These are phyloP conservation scores for Lyophyllum decastes DNA, from an alignment of 768 basidiomycete species.

Conservation along the genomic window DNA sequence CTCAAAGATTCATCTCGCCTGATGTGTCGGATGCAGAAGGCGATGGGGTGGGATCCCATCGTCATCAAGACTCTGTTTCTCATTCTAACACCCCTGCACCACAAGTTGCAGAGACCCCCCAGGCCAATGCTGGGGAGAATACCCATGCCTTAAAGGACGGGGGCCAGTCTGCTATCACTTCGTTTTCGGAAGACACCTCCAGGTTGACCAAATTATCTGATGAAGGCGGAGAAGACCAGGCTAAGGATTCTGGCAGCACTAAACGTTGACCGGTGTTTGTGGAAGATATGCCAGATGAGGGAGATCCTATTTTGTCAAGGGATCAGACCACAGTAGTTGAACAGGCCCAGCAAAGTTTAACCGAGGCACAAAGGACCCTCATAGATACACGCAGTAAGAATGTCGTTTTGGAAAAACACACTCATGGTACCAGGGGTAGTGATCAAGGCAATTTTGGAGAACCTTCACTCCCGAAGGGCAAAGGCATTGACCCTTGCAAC, in stretches of 20 bases:
- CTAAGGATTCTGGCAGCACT: background rate
- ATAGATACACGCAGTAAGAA: background rate
- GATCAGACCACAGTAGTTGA: background rate
- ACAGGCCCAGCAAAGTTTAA: background rate
- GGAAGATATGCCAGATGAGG: background rate
- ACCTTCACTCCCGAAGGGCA: constrained; percentile 2
- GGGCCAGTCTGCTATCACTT: background rate
- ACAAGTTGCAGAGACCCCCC: too few relatives aligned
- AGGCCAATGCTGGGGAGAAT: background rate
- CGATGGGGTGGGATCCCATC: too few relatives aligned
- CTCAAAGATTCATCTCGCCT: too few relatives aligned
- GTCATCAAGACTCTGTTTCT: too few relatives aligned
- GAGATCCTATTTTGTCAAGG: background rate
- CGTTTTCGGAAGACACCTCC: background rate
- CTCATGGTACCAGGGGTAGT: background rate
- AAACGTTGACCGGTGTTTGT: background rate
- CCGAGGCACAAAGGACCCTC: background rate
- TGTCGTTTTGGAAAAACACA: background rate
- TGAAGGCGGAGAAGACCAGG: background rate
- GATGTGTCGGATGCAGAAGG: too few relatives aligned
- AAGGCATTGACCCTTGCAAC: constrained; percentile 4
- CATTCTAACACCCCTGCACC: too few relatives aligned
- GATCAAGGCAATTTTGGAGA: background rate
- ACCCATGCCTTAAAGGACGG: background rate
- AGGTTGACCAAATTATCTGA: background rate